Evolutionary conservation across 495 filamentous ascomycete species (phyloP).

Genomic region (Aspergillus sparsus): DNA sequence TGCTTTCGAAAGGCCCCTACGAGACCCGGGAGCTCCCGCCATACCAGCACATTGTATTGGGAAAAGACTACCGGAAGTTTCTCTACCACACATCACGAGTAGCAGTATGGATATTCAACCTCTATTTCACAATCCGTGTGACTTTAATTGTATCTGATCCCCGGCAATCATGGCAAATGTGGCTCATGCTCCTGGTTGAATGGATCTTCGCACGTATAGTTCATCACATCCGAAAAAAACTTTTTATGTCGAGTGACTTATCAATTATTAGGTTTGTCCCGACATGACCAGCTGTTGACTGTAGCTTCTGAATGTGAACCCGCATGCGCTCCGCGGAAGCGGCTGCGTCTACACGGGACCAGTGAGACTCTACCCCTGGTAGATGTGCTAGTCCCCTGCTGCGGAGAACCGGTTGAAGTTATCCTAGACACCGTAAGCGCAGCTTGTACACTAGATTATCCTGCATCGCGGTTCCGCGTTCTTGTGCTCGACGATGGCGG

Average conservation of each 20-base stretch:
- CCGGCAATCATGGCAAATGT: slow-evolving; percentile 32
- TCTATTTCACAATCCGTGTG: slow-evolving; percentile 30
- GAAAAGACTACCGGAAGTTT: slow-evolving; percentile 26
- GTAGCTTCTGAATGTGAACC: slow-evolving; percentile 22
- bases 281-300: slow-evolving; percentile 32
- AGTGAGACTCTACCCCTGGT: slow-evolving; percentile 38
- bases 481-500: slow-evolving; percentile 53
- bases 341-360: slow-evolving; percentile 28
- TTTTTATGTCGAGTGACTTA: neutral
- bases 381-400: slow-evolving; percentile 52
- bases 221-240: no score
- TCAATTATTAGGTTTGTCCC: slow-evolving; percentile 24
- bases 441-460: slow-evolving; percentile 51
- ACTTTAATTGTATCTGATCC: slow-evolving; percentile 16
- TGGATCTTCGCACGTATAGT: slow-evolving; percentile 32
- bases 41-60: slow-evolving; percentile 19
- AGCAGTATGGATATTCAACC: slow-evolving; percentile 27
- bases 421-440: slow-evolving; percentile 54
- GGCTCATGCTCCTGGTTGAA: slow-evolving; percentile 35
- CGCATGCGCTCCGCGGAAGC: slow-evolving; percentile 17
- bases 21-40: slow-evolving; percentile 32
- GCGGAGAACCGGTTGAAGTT: slow-evolving; percentile 51
- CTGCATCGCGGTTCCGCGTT: slow-evolving; percentile 45
- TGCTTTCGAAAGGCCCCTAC: slow-evolving; percentile 14
- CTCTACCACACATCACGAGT: slow-evolving; percentile 27